These are phyloP conservation scores for Euphorbia schlechtendalii DNA, from an alignment of 441 rosid genomes.

Conservation along the genomic window DNA sequence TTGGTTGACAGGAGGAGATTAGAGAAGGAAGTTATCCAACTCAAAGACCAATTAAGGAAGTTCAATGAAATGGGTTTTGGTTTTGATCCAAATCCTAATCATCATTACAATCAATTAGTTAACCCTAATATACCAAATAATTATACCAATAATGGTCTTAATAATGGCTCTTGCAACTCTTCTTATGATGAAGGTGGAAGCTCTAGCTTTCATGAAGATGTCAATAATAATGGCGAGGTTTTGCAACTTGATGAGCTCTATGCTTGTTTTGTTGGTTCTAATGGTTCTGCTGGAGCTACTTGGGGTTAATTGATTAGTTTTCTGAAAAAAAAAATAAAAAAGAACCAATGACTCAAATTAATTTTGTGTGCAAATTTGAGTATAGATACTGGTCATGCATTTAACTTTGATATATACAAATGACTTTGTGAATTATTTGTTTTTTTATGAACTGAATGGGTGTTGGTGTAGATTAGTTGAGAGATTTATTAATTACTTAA, in stretches of 20 bases:
- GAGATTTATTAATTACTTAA: too few relatives aligned
- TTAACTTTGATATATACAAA: background rate
- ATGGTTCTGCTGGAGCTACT: constrained; percentile 26
- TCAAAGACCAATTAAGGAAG: constrained; percentile 50
- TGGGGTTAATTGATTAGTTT: constrained; percentile 23
- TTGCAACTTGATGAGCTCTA: constrained; percentile 55
- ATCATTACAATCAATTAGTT: background rate
- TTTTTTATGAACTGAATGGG: too few relatives aligned
- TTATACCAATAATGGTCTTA: background rate
- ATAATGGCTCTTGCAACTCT: constrained; percentile 19
- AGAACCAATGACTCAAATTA: background rate
- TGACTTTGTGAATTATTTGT: background rate
- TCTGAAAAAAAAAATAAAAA: too few relatives aligned
- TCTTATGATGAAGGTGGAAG: constrained; percentile 28
- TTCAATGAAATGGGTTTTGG: constrained; percentile 33
- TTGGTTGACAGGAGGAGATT: constrained; percentile 43
- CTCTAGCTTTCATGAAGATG: constrained; percentile 26
- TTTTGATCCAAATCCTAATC: constrained; percentile 7
- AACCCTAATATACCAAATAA: background rate
- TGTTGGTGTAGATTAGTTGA: too few relatives aligned
- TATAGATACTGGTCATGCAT: background rate
- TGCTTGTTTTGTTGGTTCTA: constrained; percentile 45
- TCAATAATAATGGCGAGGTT: constrained; percentile 25
- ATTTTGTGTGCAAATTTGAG: background rate
- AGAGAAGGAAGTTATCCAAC: constrained; percentile 50